phyloP scores from a whole-genome alignment of 2,329 filamentous ascomycete genomes.

The Calonectria multiphialidica region DNA sequence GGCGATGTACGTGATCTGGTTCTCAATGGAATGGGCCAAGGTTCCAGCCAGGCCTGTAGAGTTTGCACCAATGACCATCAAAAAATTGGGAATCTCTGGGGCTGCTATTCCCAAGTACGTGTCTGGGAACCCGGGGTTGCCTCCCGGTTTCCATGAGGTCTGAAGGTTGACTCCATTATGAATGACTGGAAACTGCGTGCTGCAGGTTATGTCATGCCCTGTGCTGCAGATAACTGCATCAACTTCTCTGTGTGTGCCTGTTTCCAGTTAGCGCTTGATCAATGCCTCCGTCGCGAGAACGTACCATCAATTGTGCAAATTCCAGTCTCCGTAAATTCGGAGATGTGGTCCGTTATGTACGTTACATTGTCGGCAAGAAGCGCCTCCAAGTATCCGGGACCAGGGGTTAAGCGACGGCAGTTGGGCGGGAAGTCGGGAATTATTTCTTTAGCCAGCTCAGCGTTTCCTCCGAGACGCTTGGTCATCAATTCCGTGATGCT shows the following conservation, averaged over 20 bases:
- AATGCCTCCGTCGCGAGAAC: too few relatives aligned
- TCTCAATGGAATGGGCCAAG: slow-evolving; percentile 2
- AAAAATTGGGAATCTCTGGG: slow-evolving; percentile 1
- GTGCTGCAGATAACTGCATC: slow-evolving; percentile 13
- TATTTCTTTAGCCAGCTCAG: background rate
- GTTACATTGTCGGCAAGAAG: background rate
- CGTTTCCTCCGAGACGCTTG: background rate
- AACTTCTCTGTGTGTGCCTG: slow-evolving; percentile 6
- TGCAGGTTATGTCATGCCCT: background rate
- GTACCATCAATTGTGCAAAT: slow-evolving; percentile 13
- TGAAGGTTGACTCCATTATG: background rate
- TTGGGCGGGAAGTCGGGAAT: slow-evolving; percentile 14
- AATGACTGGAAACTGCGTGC: background rate
- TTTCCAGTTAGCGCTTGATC: background rate
- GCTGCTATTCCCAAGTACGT: background rate
- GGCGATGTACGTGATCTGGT: slow-evolving; percentile 11
- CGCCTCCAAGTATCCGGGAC: slow-evolving; percentile 9
- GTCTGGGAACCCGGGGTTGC: slow-evolving; percentile 4
- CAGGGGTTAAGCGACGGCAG: slow-evolving; percentile 11
- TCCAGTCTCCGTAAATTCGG: slow-evolving; percentile 8
- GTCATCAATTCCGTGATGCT: slow-evolving; percentile 9
- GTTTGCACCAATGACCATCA: background rate
- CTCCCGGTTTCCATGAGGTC: background rate
- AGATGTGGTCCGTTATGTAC: slow-evolving; percentile 9
- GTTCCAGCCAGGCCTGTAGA: slow-evolving; percentile 7